These are phyloP conservation scores for Rhizopus microsporus DNA, from an alignment of 371 early-diverging fungal species.

Conservation along the genomic window DNA sequence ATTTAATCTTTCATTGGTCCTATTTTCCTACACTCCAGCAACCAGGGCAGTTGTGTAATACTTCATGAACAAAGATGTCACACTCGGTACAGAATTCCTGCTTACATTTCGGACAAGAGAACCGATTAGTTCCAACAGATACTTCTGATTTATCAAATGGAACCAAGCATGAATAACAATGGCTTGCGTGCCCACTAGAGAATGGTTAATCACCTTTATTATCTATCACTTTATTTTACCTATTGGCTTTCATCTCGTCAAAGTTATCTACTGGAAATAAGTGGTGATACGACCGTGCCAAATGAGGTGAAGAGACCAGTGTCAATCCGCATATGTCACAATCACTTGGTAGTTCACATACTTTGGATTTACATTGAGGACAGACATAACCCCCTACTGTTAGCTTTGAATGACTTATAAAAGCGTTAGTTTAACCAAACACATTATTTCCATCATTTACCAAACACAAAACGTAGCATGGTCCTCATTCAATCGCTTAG, in stretches of 20 bases:
- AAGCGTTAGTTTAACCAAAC: not conserved
- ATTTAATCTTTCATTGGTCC: not conserved
- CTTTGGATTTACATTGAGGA: conserved; percentile 81
- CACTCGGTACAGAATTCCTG: conserved; percentile 91
- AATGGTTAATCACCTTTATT: not conserved
- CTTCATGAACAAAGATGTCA: conserved; percentile 92
- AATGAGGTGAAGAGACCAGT: conserved; percentile 87
- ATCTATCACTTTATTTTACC: conserved; percentile 21
- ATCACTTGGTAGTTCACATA: conserved; percentile 91
- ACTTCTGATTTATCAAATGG: conserved; percentile 41
- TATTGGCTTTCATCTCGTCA: conserved; percentile 49
- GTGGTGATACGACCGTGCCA: conserved; percentile 96
- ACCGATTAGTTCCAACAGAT: conserved; percentile 40
- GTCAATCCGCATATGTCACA: conserved; percentile 93
- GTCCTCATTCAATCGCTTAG: conserved; percentile 58
- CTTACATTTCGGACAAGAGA: conserved; percentile 77
- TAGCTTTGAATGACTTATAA: conserved; percentile 73
- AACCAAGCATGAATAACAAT: conserved; percentile 50
- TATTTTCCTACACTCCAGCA: conserved; percentile 58
- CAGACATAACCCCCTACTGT: conserved; percentile 83
- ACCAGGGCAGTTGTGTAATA: conserved; percentile 92
- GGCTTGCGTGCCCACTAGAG: conserved; percentile 23
- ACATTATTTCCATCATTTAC: conserved; percentile 41
- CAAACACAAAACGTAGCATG: conserved; percentile 83
- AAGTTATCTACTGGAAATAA: conserved; percentile 87